A percentile compares a stretch with the other conserved stretches of the same genome.
Evolutionary conservation across 371 early-diverging fungal species (phyloP).

Genomic region (Dinochytrium kinnereticum): DNA sequence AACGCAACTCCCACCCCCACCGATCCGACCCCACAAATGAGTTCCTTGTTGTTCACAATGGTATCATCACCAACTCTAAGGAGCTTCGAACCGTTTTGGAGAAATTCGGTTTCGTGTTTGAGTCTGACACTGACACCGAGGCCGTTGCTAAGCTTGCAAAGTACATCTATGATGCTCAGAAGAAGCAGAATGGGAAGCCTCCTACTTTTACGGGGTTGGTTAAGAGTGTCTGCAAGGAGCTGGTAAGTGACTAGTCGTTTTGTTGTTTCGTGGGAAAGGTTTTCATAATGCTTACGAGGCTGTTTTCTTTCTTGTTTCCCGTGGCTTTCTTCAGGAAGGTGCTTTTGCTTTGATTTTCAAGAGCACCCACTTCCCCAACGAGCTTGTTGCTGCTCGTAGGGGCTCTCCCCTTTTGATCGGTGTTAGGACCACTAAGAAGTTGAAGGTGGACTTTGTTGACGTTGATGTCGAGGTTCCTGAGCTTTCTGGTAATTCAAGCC

Average conservation of each 20-base stretch:
- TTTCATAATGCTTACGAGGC: too few relatives aligned
- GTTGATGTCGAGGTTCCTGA: slow-evolving; percentile 59
- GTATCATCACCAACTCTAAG: slow-evolving; percentile 76
- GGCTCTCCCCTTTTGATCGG: slow-evolving; percentile 74
- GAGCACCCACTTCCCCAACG: slow-evolving; percentile 66
- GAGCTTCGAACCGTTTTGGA: slow-evolving; percentile 62
- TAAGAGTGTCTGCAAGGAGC: slow-evolving; percentile 59
- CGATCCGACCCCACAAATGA: slow-evolving; percentile 63
- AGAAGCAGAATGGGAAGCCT: slow-evolving; percentile 41
- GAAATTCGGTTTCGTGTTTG: slow-evolving; percentile 64
- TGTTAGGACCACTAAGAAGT: slow-evolving; percentile 66
- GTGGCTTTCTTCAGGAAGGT: slow-evolving; percentile 56
- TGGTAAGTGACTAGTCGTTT: slow-evolving; percentile 40
- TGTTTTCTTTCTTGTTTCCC: slow-evolving; percentile 27
- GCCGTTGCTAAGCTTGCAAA: slow-evolving; percentile 67
- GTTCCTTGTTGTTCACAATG: slow-evolving; percentile 78
- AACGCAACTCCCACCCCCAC: slow-evolving; percentile 73
- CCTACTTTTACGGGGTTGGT: slow-evolving; percentile 52
- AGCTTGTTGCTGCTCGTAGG: slow-evolving; percentile 70
- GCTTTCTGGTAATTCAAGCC: slow-evolving; percentile 9
- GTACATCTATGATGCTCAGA: slow-evolving; percentile 65
- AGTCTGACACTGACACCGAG: slow-evolving; percentile 78
- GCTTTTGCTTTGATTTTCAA: slow-evolving; percentile 74
- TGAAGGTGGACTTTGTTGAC: slow-evolving; percentile 83
- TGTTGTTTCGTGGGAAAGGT: background rate